Conservation (phyloP, 163 green algal genomes). For the Scenedesmus sp. region DNA sequence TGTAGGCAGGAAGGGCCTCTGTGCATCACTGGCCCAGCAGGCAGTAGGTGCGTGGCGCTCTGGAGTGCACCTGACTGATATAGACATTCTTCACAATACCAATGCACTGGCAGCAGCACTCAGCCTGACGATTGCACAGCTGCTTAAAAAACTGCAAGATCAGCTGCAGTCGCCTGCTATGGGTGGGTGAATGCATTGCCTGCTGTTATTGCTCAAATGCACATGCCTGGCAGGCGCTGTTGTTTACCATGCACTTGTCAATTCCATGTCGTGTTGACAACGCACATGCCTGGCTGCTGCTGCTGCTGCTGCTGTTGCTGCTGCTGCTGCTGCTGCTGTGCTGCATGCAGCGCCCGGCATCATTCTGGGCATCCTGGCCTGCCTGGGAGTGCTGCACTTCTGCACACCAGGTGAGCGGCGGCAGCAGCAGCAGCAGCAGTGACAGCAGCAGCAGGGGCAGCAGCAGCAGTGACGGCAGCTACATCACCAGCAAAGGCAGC, state of each 20-base stretch:
- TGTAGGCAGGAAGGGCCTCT: background rate
- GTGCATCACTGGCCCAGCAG: background rate
- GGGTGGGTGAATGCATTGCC: no score
- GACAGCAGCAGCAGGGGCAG: background rate
- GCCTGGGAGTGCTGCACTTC: background rate
- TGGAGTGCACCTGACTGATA: background rate
- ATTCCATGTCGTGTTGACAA: no score
- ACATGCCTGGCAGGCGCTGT: no score
- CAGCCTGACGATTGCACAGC: no score
- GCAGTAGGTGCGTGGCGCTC: background rate
- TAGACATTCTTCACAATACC: no score
- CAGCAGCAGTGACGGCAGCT: background rate
- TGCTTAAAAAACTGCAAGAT: no score
- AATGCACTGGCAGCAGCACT: no score
- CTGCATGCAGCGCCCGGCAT: background rate
- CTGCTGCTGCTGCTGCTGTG: background rate
- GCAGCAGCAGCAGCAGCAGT: background rate
- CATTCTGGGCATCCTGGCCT: background rate
- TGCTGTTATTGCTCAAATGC: no score
- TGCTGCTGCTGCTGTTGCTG: no score
- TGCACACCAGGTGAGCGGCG: constrained; percentile 12
- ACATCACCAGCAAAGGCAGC: background rate
- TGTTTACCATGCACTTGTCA: no score
- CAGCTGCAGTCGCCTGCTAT: no score
- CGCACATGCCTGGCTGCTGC: no score